Base-by-base conservation (phyloP, 129 eudicot species). In the Tagetes patula region DNA sequence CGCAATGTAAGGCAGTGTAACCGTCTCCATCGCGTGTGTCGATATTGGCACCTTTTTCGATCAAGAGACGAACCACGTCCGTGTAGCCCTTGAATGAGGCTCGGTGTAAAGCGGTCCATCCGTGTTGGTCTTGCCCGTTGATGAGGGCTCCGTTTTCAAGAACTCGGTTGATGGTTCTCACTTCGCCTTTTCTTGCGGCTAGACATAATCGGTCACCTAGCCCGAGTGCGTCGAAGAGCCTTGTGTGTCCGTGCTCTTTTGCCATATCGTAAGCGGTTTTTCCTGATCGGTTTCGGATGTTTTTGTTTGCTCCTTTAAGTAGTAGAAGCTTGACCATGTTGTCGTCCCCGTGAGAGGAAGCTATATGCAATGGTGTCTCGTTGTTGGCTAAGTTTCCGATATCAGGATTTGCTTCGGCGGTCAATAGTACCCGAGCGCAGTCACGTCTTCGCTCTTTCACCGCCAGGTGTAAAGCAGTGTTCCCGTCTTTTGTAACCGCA, bases 51-150 rank as follows among this genome's bases (percentile, higher is more conserved):
- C 97, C 95, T 42, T 84, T 87, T 36, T 85, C 91, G 11, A 91
- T 81, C 43, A 91, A 64, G 5, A 76, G 66, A 5, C 89, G 70
- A 3, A 74, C 91, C 3, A 74, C 87, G 2, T 91, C 95, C 0
- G 40, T 56, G 39, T 83, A 74, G 13, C 95, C 97, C 72, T 91
- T 87, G 56, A 91, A 87, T 2, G 91, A 74, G 11, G 91, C 95
- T 71, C 95, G 78, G 45, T 91, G 97, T 53, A 91, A 83, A 7
- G 85, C 82, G 2, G 88, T 91, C 97, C 97, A 91, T 3, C 91
- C 91, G 50, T 87, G 84, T 47, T 85, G 97, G 73, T 85, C 95
- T 0, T 80, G 87, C 38, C 97, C 95, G 9, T 91, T 91, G 70
- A 91, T 75, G 1, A 45, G 5, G 0, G 97, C 97, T 0, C 97